phyloP scores from a whole-genome alignment of 2,329 filamentous ascomycete genomes.

The Cytospora chrysosperma region DNA sequence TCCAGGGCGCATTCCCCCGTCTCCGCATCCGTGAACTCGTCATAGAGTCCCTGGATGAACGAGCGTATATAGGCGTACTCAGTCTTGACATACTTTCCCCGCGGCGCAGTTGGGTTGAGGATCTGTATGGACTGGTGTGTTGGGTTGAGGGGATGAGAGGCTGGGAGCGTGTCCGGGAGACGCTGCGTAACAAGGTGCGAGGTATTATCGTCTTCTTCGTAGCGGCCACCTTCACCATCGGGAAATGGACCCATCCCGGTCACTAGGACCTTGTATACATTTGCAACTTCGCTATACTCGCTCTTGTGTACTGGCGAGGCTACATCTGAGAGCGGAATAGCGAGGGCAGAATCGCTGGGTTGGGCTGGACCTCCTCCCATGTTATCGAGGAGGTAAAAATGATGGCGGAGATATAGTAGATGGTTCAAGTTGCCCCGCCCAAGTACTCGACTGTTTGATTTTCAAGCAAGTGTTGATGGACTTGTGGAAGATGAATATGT shows the following conservation, averaged over 20 bases:
- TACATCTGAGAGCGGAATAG: not conserved
- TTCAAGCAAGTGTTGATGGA: too few species aligned
- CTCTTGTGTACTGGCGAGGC: not conserved
- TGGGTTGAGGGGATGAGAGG: not conserved
- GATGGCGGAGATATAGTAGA: too few species aligned
- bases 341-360: not conserved
- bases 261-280: not conserved
- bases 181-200: not conserved
- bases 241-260: not conserved
- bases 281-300: not conserved
- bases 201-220: not conserved
- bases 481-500: too few species aligned
- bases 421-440: too few species aligned
- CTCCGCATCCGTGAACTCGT: not conserved
- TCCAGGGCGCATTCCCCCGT: not conserved
- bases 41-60: not conserved
- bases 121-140: not conserved
- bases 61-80: not conserved
- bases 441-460: too few species aligned
- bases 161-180: not conserved
- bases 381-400: not conserved
- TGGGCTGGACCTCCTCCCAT: not conserved
- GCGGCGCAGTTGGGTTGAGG: not conserved
- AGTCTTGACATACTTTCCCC: not conserved
- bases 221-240: not conserved